Base-by-base conservation (phyloP, 441 rosid species). In the California macrophylla region DNA sequence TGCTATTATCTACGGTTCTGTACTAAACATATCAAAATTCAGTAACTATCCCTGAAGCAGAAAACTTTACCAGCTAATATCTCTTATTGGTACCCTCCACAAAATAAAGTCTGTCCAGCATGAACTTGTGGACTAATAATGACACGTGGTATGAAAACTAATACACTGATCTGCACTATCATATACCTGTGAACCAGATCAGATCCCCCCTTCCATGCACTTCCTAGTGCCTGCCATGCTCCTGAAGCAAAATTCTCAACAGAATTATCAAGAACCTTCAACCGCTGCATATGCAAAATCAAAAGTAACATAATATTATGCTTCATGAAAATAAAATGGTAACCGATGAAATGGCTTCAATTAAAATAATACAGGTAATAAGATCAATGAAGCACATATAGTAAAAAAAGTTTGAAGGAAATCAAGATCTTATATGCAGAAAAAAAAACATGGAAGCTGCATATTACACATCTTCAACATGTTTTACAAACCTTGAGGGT, bases 221-320 rank as follows among this genome's bases (percentile, higher is more conserved):
- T 84, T 70, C 97, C 98, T 20, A 90, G 69, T 71, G 93, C 96
- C 70, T 86, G 88, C 99, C 99, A 94, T 24, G 99, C 99, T 73
- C 97, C 99, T 24, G 94, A 85, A 66, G 97, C 87, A 47, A 94
- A 85, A 79, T 82, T 90, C 87, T 92, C 99, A 73, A 94, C 89
- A 34, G 96, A 90, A 79, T 75, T 79, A 82, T 94, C 98, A 20
- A 94, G 77, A 81, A 81, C 90, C 82, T 87, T 89, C 81, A 92
- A 79, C 29, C 93, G 84, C 97, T 92, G 80, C 68, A 73, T 23
- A 23, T 3, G 63, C 67, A 66, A 40, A 34, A 24, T 38, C 52
- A 69, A 45, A 74, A 32, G n/a, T 5, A 61, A 16, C 40, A 64
- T 56, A 21, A 56, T 23, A 20, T 32, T 45, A 68, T 47, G 66